phyloP scores from a whole-genome alignment of 169 alveolate genomes.

The Eimeria maxima region DNA sequence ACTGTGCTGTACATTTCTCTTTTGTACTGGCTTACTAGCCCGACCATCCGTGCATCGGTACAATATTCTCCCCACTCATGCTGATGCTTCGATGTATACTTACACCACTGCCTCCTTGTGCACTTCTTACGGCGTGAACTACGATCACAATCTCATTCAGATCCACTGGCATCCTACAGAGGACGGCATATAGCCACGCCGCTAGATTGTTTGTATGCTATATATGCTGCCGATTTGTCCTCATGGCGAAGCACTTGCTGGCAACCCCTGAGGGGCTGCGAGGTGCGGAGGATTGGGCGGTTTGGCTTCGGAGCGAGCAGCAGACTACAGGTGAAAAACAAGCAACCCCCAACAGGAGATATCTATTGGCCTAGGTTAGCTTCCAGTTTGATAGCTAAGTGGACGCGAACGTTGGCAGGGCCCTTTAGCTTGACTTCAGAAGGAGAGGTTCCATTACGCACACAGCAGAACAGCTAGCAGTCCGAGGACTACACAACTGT shows the following conservation, averaged over 20 bases:
- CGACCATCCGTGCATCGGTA: not conserved
- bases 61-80: not conserved
- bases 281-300: not conserved
- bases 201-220: not conserved
- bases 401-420: no score
- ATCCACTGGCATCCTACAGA: no score
- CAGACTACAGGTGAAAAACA: not conserved
- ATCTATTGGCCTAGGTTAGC: no score
- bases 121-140: not conserved
- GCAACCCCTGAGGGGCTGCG: not conserved
- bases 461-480: not conserved
- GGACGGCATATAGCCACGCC: no score
- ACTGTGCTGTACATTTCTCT: not conserved
- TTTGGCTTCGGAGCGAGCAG: not conserved
- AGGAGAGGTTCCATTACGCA: no score
- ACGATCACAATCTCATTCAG: no score
- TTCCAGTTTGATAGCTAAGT: no score
- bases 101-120: not conserved
- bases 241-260: not conserved
- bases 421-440: no score
- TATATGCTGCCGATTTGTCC: not conserved
- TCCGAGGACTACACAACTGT: no score
- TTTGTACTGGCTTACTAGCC: not conserved
- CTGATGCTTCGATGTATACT: not conserved
- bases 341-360: no score